Evolutionary conservation across 179 eudicot genomes (phyloP), one percentile per base, ranked within the genome.

Genomic region (Monotropa hypopitys): DNA sequence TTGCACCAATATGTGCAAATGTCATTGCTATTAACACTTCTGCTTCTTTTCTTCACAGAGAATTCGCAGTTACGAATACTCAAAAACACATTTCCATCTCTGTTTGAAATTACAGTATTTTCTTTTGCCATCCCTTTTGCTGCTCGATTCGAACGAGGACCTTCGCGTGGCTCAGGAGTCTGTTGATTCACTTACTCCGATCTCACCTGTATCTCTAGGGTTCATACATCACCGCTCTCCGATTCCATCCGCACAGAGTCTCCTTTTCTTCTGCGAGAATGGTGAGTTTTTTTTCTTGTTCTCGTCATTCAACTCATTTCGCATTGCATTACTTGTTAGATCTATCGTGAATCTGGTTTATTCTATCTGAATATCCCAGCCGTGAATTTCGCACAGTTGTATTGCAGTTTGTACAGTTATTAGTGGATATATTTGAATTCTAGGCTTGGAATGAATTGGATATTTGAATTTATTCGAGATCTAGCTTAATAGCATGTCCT

Each of bases 401-500:
- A 9, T n/a, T n/a, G 43, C 11, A n/a, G n/a, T 66, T 38, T 38
- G 10, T 6, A 35, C 26, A 47, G 23, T 21, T 45, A 46, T 47
- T 28, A 28, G 74, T 28, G 35, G 26, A 2, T 15, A 9, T 45
- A 28, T 70, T 28, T 46, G 46, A 46, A 26, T 70, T 28, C 38
- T 70, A 12, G 74, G 18, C 9, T 23, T 46, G 11, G 56, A 70
- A 26, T 13, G 21, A 70, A 35, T 54, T 15, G 33, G 33, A 50
- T 13, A 18, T 72, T 72, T 49, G 65, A 73, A 49, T 73, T 73
- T 18, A 18, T 73, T 73, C 28, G 49, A 73, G 66, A 73, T 73
- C 76, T 73, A 71, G 57, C 42, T 9, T 69, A 71, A 50, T 35
- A 23, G 38, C 35, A 12, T 47, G 62, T 56, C 38, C 67, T 70